Percentiles rank a stretch among this genome's conserved stretches.
Conservation (phyloP, 306 rosid genomes). For the Cucurbita pepo region DNA sequence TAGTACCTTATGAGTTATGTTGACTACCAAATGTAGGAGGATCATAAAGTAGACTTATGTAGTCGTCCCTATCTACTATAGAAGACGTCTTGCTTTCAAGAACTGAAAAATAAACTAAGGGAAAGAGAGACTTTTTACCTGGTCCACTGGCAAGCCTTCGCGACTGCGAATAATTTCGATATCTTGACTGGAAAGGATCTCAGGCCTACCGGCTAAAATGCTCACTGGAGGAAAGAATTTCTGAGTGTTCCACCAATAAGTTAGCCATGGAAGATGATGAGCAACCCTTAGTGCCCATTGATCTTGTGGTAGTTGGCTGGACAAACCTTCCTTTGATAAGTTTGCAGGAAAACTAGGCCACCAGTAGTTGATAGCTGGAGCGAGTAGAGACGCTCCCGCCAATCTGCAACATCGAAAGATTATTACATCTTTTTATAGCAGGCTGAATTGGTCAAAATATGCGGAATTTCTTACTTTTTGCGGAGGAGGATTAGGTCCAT, state of each 20-base stretch:
- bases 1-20: too few relatives aligned
- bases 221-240: conserved; percentile 45
- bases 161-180: not conserved
- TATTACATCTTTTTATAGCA: not conserved
- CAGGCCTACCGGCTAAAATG: conserved; percentile 6
- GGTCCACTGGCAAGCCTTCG: not conserved
- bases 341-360: conserved; percentile 66
- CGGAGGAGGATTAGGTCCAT: too few relatives aligned
- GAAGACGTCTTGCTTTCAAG: not conserved
- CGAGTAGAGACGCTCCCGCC: conserved; percentile 48
- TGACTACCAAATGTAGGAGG: too few relatives aligned
- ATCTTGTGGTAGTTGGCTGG: conserved; percentile 21
- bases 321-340: conserved; percentile 34
- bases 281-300: conserved; percentile 59
- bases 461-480: too few relatives aligned
- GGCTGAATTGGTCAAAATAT: too few relatives aligned
- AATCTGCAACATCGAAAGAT: conserved; percentile 16
- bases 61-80: too few relatives aligned
- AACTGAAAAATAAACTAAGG: not conserved
- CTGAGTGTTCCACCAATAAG: conserved; percentile 89
- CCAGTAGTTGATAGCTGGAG: conserved; percentile 67
- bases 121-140: not conserved
- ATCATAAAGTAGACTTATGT: too few relatives aligned
- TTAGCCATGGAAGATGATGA: conserved; percentile 66
- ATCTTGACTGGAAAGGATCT: conserved; percentile 3